Conservation (phyloP, 169 alveolate genomes). For the Perkinsus olseni region DNA sequence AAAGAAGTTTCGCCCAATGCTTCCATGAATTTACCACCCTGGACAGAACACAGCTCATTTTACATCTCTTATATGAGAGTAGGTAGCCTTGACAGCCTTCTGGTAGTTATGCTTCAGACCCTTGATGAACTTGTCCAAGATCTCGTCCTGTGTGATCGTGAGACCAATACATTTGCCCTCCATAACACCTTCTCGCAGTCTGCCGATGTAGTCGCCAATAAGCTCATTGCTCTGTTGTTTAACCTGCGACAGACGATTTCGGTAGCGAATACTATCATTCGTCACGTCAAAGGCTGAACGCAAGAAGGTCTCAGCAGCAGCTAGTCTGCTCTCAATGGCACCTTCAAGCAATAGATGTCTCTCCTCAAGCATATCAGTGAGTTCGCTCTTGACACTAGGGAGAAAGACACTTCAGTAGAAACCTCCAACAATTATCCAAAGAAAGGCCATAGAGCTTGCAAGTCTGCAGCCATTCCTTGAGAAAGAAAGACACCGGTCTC, state of each 20-base stretch:
- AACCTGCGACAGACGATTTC: not conserved
- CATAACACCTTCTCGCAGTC: not conserved
- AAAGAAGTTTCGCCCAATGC: too few species aligned
- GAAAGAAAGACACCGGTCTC: not conserved
- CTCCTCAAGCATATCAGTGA: not conserved
- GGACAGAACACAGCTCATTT: not conserved
- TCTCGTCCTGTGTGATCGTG: not conserved
- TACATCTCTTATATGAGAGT: not conserved
- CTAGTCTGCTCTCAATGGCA: not conserved
- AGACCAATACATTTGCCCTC: not conserved
- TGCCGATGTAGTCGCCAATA: not conserved
- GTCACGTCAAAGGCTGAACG: not conserved
- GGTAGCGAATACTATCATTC: constrained; percentile 2
- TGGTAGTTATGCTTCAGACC: not conserved
- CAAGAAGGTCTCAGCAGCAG: not conserved
- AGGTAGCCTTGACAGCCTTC: not conserved
- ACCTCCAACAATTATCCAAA: not conserved
- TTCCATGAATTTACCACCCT: too few species aligned
- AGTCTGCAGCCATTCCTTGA: not conserved
- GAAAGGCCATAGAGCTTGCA: not conserved
- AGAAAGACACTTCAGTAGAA: not conserved
- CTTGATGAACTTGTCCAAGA: not conserved
- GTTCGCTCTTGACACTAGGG: not conserved
- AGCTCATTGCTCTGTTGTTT: not conserved
- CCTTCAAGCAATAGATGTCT: not conserved